Evolutionary conservation across 2,329 filamentous ascomycete genomes (phyloP).

Genomic region (Colletotrichum lindemuthianum): DNA sequence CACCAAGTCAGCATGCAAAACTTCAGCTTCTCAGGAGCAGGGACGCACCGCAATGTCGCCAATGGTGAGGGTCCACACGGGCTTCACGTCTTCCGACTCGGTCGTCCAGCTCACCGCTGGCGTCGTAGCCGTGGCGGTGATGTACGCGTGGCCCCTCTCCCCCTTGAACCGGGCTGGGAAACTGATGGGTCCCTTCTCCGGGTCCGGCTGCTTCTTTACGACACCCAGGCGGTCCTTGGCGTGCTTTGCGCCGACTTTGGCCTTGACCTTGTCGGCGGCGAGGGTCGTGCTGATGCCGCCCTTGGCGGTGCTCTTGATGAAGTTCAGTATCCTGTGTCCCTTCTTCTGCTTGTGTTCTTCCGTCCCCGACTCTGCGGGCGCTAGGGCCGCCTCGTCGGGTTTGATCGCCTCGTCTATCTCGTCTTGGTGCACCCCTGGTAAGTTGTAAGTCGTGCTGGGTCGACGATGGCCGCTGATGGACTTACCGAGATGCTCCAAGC

Average conservation of each 20-base stretch:
- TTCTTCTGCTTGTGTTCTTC: constrained; percentile 55
- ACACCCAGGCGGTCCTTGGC: constrained; percentile 79
- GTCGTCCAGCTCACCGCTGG: constrained; percentile 74
- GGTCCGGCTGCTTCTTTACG: constrained; percentile 56
- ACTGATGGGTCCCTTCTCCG: constrained; percentile 74
- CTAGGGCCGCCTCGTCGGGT: constrained; percentile 51
- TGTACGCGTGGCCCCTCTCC: constrained; percentile 76
- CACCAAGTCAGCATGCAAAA: neutral
- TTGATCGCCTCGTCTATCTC: constrained; percentile 73
- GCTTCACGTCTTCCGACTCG: constrained; percentile 63
- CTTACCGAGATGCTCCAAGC: constrained; percentile 48
- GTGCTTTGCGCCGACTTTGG: constrained; percentile 67
- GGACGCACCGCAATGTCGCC: constrained; percentile 65
- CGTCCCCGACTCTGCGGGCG: constrained; percentile 59
- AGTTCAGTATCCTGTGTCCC: constrained; percentile 62
- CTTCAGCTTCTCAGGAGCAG: no score
- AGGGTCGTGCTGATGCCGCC: constrained; percentile 78
- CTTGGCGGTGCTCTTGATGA: constrained; percentile 77
- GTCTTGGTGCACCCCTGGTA: constrained; percentile 62
- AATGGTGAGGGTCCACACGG: constrained; percentile 76
- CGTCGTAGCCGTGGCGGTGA: constrained; percentile 72
- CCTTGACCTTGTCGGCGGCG: constrained; percentile 76
- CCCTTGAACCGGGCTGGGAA: constrained; percentile 79
- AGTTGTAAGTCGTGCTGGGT: constrained; percentile 38
- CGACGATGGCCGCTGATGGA: neutral